Base-by-base conservation (phyloP, 176 grass and related monocot species). In the Avena eriantha region DNA sequence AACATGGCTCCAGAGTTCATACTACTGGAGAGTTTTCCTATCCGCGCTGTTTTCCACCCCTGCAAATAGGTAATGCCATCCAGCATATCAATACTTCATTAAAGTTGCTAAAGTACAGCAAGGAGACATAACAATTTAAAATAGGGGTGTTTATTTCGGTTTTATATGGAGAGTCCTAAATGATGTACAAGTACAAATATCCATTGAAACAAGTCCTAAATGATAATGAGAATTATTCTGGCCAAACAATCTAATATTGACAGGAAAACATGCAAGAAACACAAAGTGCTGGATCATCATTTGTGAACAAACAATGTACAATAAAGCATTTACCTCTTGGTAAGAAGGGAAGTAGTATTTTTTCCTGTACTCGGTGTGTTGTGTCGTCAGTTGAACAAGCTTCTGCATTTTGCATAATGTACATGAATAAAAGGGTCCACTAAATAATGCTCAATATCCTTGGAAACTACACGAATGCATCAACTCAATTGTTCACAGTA, bases 351-450 rank as follows among this genome's bases (percentile, higher is more conserved):
- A 95, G 34, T 61, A 72, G 59, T 90, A 95, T 71, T 84, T 57
- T 74, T 92, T 87, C 54, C 74, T 78, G 90, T 95, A 91, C 4
- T 89, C 90, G 1, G 63, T 64, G 39, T 98, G 87, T 54, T 90
- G 86, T 71, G 79, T 71, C 16, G 93, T 98, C 50, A 98, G 74
- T 16, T 87, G 78, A 77, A 98, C 93, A 84, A 98, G 87, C 45
- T 88, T 91, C 91, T 98, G 85, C 91, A 95, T 81, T 93, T 83
- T 50, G 23, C 75, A 56, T 19, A 71, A 64, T 65, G 78, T 43
- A 69, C 24, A 74, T 77, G 21, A 88, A 76, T 23, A 63, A 18
- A 73, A 54, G 33, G 8, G 51, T 59, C 51, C 64, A 60, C 7
- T 56, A 82, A 23, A 23, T 61, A 43, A 82, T 76, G 80, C 83